Conservation (phyloP, 2,329 filamentous ascomycete genomes). For the Leptographium galeiforme region DNA sequence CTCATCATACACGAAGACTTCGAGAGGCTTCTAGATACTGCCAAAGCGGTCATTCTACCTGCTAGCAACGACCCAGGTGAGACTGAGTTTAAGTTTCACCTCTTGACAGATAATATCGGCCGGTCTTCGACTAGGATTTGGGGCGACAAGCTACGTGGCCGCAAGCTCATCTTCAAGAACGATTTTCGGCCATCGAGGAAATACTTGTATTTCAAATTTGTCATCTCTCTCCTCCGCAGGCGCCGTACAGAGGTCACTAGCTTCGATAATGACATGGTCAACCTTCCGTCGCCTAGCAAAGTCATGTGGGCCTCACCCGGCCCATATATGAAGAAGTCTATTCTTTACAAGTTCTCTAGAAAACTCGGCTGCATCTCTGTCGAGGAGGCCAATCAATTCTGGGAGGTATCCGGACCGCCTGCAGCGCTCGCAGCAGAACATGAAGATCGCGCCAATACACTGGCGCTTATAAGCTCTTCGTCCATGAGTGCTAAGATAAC, state of each 20-base stretch:
- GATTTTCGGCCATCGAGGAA: neutral
- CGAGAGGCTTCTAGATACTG: neutral
- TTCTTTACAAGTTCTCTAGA: neutral
- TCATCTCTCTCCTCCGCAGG: slow-evolving; percentile 1
- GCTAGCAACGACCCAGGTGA: neutral
- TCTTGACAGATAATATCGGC: neutral
- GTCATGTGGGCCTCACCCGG: neutral
- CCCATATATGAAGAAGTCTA: neutral
- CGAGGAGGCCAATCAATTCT: neutral
- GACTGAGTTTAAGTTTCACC: neutral
- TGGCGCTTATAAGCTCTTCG: too few relatives aligned
- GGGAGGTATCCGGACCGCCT: neutral
- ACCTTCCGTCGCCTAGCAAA: neutral
- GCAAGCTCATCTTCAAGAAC: neutral
- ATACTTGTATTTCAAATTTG: neutral
- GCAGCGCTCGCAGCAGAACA: too few relatives aligned
- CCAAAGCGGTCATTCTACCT: neutral
- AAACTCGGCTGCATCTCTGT: neutral
- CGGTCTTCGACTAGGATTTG: neutral
- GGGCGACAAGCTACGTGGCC: neutral
- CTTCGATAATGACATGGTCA: neutral
- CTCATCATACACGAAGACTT: neutral
- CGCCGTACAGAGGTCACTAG: neutral
- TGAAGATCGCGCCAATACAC: too few relatives aligned
- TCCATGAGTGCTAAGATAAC: too few relatives aligned